A percentile compares a stretch with the other conserved stretches of the same genome.
Evolutionary conservation across 2,329 filamentous ascomycete species (phyloP).

Genomic region (Pseudogymnoascus sp.): DNA sequence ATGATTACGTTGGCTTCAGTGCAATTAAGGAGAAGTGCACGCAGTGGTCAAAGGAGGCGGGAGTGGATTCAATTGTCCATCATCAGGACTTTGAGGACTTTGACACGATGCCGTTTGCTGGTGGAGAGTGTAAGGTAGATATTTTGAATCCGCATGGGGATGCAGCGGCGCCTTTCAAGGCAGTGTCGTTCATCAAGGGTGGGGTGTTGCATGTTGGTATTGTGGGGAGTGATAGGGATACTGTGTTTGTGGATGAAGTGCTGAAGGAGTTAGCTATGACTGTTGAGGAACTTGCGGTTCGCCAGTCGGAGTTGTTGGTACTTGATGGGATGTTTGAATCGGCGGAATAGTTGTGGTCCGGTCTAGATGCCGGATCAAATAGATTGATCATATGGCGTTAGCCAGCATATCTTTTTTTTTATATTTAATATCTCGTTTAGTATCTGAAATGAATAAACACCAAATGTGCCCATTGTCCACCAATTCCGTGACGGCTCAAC

Average conservation of each 20-base stretch:
- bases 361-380: not conserved
- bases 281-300: conserved; percentile 17
- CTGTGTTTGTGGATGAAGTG: conserved; percentile 28
- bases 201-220: conserved; percentile 36
- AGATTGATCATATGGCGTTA: not conserved
- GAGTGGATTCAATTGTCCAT: conserved; percentile 29
- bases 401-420: not conserved
- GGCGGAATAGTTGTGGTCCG: not conserved
- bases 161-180: conserved; percentile 35
- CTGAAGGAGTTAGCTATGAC: conserved; percentile 25
- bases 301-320: conserved; percentile 9
- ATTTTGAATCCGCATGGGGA: conserved; percentile 33
- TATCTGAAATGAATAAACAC: not conserved
- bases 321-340: conserved; percentile 12
- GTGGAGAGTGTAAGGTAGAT: conserved; percentile 23
- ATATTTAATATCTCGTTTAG: not conserved
- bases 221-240: conserved; percentile 36
- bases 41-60: conserved; percentile 25
- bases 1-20: conserved; percentile 30
- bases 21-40: conserved; percentile 30
- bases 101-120: conserved; percentile 36
- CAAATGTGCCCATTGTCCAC: not conserved
- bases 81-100: conserved; percentile 34
- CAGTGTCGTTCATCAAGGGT: conserved; percentile 35
- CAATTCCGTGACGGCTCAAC: not conserved